These are phyloP conservation scores for Termitomyces sp. DNA, from an alignment of 768 basidiomycete genomes.

Conservation along the genomic window DNA sequence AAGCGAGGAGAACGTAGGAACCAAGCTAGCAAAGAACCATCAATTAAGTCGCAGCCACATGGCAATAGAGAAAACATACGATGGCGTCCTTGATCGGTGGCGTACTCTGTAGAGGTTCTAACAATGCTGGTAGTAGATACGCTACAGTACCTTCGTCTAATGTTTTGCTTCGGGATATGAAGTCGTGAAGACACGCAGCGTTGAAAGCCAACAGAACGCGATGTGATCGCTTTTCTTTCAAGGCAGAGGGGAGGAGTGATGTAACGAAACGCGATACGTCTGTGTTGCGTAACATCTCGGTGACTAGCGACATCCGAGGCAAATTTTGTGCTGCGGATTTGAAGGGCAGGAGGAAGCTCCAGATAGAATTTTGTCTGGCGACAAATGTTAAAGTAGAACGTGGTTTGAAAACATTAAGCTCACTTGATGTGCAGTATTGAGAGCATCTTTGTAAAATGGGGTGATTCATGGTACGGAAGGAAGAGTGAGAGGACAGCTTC, in stretches of 20 bases:
- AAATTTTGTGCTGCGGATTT: constrained; percentile 73
- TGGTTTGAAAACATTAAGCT: constrained; percentile 15
- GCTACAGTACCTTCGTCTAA: constrained; percentile 65
- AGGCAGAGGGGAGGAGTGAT: constrained; percentile 52
- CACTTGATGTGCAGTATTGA: constrained; percentile 78
- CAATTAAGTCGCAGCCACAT: not conserved
- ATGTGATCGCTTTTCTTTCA: constrained; percentile 49
- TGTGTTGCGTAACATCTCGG: constrained; percentile 65
- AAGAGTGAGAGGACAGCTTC: constrained; percentile 73
- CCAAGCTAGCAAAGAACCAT: constrained; percentile 45
- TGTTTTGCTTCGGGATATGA: constrained; percentile 50
- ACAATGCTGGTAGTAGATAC: constrained; percentile 55
- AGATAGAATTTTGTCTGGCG: constrained; percentile 51
- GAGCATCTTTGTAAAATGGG: constrained; percentile 91
- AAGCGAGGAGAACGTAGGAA: constrained; percentile 65
- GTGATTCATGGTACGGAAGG: constrained; percentile 91
- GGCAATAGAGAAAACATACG: constrained; percentile 28
- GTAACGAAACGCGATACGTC: constrained; percentile 71
- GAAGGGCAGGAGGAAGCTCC: constrained; percentile 67
- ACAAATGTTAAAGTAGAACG: not conserved
- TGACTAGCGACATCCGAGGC: constrained; percentile 67
- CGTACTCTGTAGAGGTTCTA: constrained; percentile 49
- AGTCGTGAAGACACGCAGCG: constrained; percentile 73
- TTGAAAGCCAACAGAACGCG: constrained; percentile 80
- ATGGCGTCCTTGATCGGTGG: constrained; percentile 43